phyloP scores from a whole-genome alignment of 306 rosid genomes.

The Astragalus membranaceus region DNA sequence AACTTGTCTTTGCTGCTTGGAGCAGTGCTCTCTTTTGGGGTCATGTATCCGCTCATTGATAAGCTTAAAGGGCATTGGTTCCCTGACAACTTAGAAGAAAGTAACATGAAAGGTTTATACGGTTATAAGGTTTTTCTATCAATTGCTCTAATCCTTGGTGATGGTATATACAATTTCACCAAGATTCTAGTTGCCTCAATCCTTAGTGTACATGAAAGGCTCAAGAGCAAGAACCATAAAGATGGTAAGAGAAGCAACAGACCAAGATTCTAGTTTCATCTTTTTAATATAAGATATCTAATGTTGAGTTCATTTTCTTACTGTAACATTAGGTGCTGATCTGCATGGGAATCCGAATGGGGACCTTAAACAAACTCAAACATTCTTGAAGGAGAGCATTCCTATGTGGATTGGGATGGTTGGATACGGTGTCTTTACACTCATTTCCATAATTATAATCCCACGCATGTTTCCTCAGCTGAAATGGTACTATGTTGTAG shows the following conservation, averaged over 20 bases:
- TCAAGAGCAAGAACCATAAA: slow-evolving; percentile 31
- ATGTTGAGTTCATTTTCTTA: slow-evolving; percentile 1
- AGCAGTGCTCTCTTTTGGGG: slow-evolving; percentile 70
- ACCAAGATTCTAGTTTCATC: too few species aligned
- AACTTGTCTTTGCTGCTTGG: slow-evolving; percentile 87
- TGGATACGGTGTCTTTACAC: slow-evolving; percentile 19
- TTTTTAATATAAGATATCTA: not conserved
- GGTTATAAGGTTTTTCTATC: slow-evolving; percentile 89
- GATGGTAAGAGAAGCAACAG: not conserved
- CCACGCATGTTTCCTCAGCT: slow-evolving; percentile 37
- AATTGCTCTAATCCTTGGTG: slow-evolving; percentile 77
- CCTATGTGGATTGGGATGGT: slow-evolving; percentile 49
- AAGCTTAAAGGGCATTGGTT: slow-evolving; percentile 69
- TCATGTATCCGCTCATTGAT: slow-evolving; percentile 81
- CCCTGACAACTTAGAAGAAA: slow-evolving; percentile 55
- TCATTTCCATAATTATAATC: slow-evolving; percentile 43
- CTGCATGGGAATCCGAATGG: slow-evolving; percentile 22
- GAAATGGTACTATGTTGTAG: slow-evolving; percentile 35
- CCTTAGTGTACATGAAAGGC: slow-evolving; percentile 30
- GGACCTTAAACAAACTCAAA: slow-evolving; percentile 32
- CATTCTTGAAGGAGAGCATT: slow-evolving; percentile 60
- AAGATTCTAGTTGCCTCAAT: slow-evolving; percentile 54
- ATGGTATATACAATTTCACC: slow-evolving; percentile 69
- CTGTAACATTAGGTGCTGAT: slow-evolving; percentile 26
- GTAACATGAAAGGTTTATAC: slow-evolving; percentile 82